Conservation (phyloP, 2,329 filamentous ascomycete species). For the Cladorrhinum sp. region DNA sequence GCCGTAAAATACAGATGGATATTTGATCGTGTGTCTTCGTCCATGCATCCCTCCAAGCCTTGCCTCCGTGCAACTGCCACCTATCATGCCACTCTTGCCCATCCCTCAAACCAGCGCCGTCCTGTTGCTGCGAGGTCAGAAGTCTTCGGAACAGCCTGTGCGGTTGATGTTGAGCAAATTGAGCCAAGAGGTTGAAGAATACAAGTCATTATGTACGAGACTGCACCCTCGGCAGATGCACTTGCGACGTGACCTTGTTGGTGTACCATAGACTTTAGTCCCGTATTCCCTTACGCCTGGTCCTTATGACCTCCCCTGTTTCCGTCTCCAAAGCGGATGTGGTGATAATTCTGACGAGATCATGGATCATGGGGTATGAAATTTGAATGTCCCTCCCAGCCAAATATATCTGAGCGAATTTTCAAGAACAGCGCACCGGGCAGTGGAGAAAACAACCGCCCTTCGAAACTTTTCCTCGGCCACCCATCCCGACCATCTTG, state of each 20-base stretch:
- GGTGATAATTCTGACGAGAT: conserved; percentile 19
- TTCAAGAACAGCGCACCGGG: conserved; percentile 23
- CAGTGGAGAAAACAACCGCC: background rate
- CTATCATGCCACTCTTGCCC: background rate
- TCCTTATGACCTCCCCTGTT: conserved; percentile 1
- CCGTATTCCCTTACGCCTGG: conserved; percentile 7
- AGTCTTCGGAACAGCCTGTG: background rate
- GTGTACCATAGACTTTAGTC: conserved; percentile 6
- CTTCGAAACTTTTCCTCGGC: conserved; percentile 21
- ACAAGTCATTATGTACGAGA: background rate
- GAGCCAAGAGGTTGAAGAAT: background rate
- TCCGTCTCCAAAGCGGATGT: conserved; percentile 18
- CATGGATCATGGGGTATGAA: conserved; percentile 15
- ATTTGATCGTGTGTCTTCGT: conserved; percentile 15
- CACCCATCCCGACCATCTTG: conserved; percentile 31
- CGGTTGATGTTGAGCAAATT: background rate
- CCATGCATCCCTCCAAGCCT: conserved; percentile 11
- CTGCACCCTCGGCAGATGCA: background rate
- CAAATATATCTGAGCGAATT: conserved; percentile 26
- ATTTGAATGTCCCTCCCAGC: conserved; percentile 19
- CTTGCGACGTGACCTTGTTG: conserved; percentile 5
- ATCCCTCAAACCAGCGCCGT: background rate
- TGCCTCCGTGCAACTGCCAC: conserved; percentile 3
- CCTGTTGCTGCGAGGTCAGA: background rate
- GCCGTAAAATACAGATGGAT: conserved; percentile 21